Base-by-base conservation (phyloP, 2,329 filamentous ascomycete genomes). In the Stachybotrys echinatus region DNA sequence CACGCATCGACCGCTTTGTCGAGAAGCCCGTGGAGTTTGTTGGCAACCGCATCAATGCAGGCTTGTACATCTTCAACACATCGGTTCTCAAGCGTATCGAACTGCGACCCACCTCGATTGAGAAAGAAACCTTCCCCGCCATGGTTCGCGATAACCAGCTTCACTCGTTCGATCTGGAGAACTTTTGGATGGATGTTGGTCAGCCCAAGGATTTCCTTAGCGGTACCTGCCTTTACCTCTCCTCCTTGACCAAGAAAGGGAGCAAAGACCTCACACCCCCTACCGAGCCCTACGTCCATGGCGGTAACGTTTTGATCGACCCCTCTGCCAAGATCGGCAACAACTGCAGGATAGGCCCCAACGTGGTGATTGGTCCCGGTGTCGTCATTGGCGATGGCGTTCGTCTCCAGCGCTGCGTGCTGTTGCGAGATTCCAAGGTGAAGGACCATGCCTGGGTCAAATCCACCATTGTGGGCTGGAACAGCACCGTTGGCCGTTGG, bases 381-480 rank as follows among this genome's bases (percentile, higher is more conserved):
- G 92, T 96, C 42, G 85, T 96, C 44, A 80, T 99, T 51, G 92
- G 92, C 49, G 92, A 99, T 58, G 94, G 92, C 66, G 94, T 96
- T 40, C 85, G 92, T 60, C 81, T 99, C 58, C 92, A 97, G 74
- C 86, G 94, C 61, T 96, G 89, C 64, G 94, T 97, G 21, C 74
- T 99, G 50, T 80, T 99, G 57, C 82, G 87, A 54, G 88, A 89
- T 63, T 90, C 87, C 73, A 96, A 95, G 77, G 87, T 96, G 73
- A 96, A 96, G 81, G 94, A 99, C 68, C 92, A 99, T 70, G 94
- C 94, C 45, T 97, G 92, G 92, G 83, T 99, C 71, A 97, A 97
- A 84, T 95, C 89, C 68, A 94, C 92, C 62, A 97, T 99, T 69
- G 91, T 97, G 48, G 92, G 92, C 65, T 99, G 92, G 92, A 96